Base-by-base conservation (phyloP, 257 asterid species). In the Henckelia pumila region DNA sequence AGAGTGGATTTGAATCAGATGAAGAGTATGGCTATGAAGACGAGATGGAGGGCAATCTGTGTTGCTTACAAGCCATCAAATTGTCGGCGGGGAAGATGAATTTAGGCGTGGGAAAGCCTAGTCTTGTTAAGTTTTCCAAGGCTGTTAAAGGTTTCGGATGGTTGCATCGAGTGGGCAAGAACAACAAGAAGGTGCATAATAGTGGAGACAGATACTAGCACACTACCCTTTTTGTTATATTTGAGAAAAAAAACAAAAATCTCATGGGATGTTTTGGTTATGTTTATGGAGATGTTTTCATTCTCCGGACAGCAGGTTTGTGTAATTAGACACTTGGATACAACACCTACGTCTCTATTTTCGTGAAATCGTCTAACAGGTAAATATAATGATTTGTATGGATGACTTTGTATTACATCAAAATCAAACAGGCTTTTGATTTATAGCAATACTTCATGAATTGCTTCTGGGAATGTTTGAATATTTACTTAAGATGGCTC, bases 61-160 rank as follows among this genome's bases (percentile, higher is more conserved):
- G 97, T 62, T 94, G 96, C 61, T 76, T 88, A 47, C 96, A 86
- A 57, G 97, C 95, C 2, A 59, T 94, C 2, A 91, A 85, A 56
- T 68, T 93, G 33, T 90, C 99, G 13, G 55, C 95, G 0, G 86
- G 95, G 80, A 91, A 91, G 88, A 81, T 91, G 95, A 86, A 80
- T 68, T 47, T 86, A 69, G 92, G 99, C 0, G 82, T 90, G 61
- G 86, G 88, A 68, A 90, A 71, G 75, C 96, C 91, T 28, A 90
- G 86, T 68, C 84, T 94, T 33, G 80, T 78, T 6, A 94, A 79
- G 88, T 73, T 93, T 55, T 69, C 97, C 0, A 93, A 88, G 76
- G 97, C 91, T 59, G 81, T 93, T 33, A 90, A 79, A 80, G 95
- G 97, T 60, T 47, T 90, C 61, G 95, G 97, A 23, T 94, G 99